Base-by-base conservation (phyloP, 2,329 filamentous ascomycete species). In the Pseudonectria foliicola region DNA sequence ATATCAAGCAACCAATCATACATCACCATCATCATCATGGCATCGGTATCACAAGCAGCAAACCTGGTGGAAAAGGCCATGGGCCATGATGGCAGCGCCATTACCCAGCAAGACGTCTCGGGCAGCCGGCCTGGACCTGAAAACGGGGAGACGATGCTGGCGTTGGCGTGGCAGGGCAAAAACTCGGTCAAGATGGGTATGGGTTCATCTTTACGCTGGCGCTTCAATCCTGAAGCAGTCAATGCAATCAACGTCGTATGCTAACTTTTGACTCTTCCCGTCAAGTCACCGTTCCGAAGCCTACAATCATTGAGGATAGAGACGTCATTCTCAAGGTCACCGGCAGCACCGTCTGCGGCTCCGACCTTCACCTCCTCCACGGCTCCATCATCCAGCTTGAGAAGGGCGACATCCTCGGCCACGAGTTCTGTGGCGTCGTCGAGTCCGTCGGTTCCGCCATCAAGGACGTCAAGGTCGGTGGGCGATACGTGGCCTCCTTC, bases 301-400 rank as follows among this genome's bases (percentile, higher is more conserved):
- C 87, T 3, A 78, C 72, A 49, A 69, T 92, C 21, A 57, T 90
- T 16, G 85, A 92, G 56, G 71, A 77, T 28, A 65, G 67, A 33
- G 87, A 93, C 54, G 85, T 89, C 10, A 87, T 94, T 40, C 66
- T 92, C 46, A 87, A 82, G 54, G 75, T 94, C 24, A 93, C 73
- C 0, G 71, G 72, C n/a, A 71, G 57, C 41, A 75, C 73, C 2
- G 64, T 78, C 23, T 79, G 74, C 48, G 74, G 74, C 14, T 75
- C 69, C 28, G 75, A 78, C 45, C 57, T 79, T 6, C 75, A 78
- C 38, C 57, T 77, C n/a, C 61, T 73, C 3, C 72, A 77, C 40
- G 70, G 69, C 8, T 46, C 66, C 3, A 63, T 85, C 28, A 55
- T 80, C 7, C 66, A 84, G 51, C 56, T 83, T 36, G 57, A 70